Evolutionary conservation across 2,329 filamentous ascomycete genomes (phyloP).

Genomic region (Dryadomyces quercivorus): DNA sequence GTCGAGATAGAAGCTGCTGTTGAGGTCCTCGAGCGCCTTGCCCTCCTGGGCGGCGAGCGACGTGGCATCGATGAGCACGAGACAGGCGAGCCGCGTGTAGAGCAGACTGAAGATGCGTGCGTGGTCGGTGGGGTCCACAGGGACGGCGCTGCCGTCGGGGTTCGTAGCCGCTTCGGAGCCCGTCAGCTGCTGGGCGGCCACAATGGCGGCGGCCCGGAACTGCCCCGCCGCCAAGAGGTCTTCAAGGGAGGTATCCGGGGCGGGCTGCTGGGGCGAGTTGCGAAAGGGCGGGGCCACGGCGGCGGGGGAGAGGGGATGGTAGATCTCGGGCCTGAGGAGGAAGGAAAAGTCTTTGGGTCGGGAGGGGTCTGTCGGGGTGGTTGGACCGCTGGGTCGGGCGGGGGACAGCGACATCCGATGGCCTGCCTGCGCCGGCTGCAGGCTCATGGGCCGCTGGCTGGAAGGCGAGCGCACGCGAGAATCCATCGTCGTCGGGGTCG

Average conservation of each 20-base stretch:
- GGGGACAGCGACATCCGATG: slow-evolving; percentile 18
- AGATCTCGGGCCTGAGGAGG: slow-evolving; percentile 68
- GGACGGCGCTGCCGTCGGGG: slow-evolving; percentile 15
- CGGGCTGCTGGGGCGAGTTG: slow-evolving; percentile 51
- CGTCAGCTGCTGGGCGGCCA: slow-evolving; percentile 49
- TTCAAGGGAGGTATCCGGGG: slow-evolving; percentile 50
- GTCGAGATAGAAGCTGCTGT: slow-evolving; percentile 43
- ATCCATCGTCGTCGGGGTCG: not conserved
- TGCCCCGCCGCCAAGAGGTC: slow-evolving; percentile 60
- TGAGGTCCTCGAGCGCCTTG: slow-evolving; percentile 50
- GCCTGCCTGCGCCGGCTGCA: not conserved
- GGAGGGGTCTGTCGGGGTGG: slow-evolving; percentile 16
- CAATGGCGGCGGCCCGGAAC: slow-evolving; percentile 67
- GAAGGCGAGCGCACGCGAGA: not conserved
- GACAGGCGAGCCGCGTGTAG: slow-evolving; percentile 69
- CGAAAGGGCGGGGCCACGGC: slow-evolving; percentile 55
- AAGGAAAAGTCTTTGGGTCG: slow-evolving; percentile 60
- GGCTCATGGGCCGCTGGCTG: not conserved
- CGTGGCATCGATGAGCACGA: slow-evolving; percentile 66
- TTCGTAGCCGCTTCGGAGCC: slow-evolving; percentile 20
- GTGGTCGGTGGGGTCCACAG: slow-evolving; percentile 42
- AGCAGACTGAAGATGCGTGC: slow-evolving; percentile 62
- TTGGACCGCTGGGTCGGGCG: slow-evolving; percentile 3
- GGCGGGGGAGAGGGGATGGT: slow-evolving; percentile 63
- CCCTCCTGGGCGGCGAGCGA: slow-evolving; percentile 57